Percentiles rank a stretch among this genome's conserved stretches.
Evolutionary conservation across 345 rosid species (phyloP).

Genomic region (Cardamine occulta): DNA sequence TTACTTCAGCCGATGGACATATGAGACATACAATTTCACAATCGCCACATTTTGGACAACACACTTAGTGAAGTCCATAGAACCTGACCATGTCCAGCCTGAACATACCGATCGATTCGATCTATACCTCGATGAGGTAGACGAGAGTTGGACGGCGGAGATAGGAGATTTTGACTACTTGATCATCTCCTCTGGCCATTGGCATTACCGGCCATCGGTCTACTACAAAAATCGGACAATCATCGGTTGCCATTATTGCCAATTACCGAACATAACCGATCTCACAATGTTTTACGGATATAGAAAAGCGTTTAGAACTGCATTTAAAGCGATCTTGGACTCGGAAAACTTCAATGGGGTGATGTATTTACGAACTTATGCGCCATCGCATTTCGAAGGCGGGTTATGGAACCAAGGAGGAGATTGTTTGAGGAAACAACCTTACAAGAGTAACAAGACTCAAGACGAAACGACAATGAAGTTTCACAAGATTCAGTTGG

Average conservation of each 20-base stretch:
- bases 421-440: constrained; percentile 61
- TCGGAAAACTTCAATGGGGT: constrained; percentile 60
- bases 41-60: constrained; percentile 73
- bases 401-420: constrained; percentile 91
- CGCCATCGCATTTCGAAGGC: constrained; percentile 81
- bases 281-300: constrained; percentile 66
- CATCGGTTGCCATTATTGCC: constrained; percentile 72
- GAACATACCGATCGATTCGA: constrained; percentile 54
- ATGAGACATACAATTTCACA: constrained; percentile 75
- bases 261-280: constrained; percentile 55
- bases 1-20: constrained; percentile 66
- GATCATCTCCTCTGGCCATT: constrained; percentile 76
- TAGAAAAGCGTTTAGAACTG: constrained; percentile 65
- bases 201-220: constrained; percentile 72
- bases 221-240: constrained; percentile 53
- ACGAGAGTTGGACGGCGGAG: constrained; percentile 61
- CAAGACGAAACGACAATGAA: constrained; percentile 56
- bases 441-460: constrained; percentile 60
- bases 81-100: constrained; percentile 49
- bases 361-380: constrained; percentile 63
- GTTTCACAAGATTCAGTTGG: constrained; percentile 69
- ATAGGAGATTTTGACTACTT: constrained; percentile 62
- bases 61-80: constrained; percentile 54
- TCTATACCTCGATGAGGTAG: constrained; percentile 67
- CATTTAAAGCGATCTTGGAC: constrained; percentile 64